Conservation (phyloP, 352 stramenopile species). For the Thalassiosira livingstoniorum region DNA sequence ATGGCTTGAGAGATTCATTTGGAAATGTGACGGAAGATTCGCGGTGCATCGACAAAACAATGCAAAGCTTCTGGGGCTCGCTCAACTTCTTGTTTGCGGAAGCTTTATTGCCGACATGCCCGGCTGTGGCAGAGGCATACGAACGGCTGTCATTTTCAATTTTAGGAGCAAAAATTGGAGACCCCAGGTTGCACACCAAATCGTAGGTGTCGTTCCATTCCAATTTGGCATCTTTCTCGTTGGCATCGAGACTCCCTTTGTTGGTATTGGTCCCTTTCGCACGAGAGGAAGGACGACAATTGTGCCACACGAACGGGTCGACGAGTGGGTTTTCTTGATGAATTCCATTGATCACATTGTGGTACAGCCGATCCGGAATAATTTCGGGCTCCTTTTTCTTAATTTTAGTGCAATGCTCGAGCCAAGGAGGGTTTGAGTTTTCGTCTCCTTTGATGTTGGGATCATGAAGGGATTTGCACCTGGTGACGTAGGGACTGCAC, state of each 20-base stretch:
- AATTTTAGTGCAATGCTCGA: conserved; percentile 44
- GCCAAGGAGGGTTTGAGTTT: conserved; percentile 3
- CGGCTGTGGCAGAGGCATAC: background rate
- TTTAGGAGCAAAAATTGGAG: conserved; percentile 25
- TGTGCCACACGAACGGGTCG: conserved; percentile 35
- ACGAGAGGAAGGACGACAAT: conserved; percentile 39
- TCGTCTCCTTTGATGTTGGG: conserved; percentile 1
- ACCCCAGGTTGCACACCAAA: conserved; percentile 47
- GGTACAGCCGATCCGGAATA: conserved; percentile 46
- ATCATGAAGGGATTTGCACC: conserved; percentile 62
- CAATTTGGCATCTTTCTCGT: background rate
- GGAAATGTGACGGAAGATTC: background rate
- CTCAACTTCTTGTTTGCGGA: conserved; percentile 12
- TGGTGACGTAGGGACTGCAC: conserved; percentile 39
- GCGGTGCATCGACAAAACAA: conserved; percentile 39
- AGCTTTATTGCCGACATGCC: background rate
- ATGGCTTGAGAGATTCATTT: background rate
- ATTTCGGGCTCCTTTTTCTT: conserved; percentile 31
- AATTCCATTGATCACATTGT: conserved; percentile 33
- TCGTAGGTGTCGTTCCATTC: conserved; percentile 40
- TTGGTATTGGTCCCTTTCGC: background rate
- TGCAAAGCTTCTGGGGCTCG: conserved; percentile 47
- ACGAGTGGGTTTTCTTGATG: conserved; percentile 49
- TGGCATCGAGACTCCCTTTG: background rate
- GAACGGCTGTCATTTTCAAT: background rate